Evolutionary conservation across 2,329 filamentous ascomycete species (phyloP).

Genomic region (Lachnellula arida): DNA sequence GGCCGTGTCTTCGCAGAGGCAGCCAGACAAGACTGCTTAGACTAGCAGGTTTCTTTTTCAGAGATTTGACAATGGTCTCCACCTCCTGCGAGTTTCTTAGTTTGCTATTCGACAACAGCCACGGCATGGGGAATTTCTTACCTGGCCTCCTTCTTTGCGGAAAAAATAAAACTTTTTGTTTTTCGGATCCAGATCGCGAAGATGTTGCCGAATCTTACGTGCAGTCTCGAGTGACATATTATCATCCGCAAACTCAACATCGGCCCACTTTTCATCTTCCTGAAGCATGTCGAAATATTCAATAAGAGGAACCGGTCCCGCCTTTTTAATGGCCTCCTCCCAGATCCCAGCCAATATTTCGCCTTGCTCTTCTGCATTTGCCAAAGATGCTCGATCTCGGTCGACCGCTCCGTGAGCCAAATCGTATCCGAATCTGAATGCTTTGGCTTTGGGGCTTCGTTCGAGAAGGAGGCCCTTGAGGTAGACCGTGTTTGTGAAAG

Average conservation of each 20-base stretch:
- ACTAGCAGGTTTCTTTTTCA: not conserved
- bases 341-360: not conserved
- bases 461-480: not conserved
- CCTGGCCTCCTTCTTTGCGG: not conserved
- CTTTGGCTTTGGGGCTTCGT: not conserved
- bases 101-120: not conserved
- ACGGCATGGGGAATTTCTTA: too few relatives aligned
- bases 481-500: not conserved
- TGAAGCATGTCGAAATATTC: conserved; percentile 14
- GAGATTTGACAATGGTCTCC: not conserved
- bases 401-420: not conserved
- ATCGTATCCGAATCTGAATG: not conserved
- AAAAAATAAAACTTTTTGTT: not conserved
- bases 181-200: not conserved
- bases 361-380: not conserved
- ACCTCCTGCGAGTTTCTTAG: too few relatives aligned
- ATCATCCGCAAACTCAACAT: conserved; percentile 9
- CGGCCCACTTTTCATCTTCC: conserved; percentile 8
- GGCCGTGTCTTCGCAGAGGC: not conserved
- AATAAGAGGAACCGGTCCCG: not conserved
- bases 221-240: conserved; percentile 2
- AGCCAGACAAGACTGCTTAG: not conserved
- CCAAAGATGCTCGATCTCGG: not conserved
- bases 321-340: not conserved
- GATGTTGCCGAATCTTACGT: conserved; percentile 13